Evolutionary conservation across 331 rosid species (phyloP), one percentile per base, ranked within the genome.

Genomic region (Malus hybrid): DNA sequence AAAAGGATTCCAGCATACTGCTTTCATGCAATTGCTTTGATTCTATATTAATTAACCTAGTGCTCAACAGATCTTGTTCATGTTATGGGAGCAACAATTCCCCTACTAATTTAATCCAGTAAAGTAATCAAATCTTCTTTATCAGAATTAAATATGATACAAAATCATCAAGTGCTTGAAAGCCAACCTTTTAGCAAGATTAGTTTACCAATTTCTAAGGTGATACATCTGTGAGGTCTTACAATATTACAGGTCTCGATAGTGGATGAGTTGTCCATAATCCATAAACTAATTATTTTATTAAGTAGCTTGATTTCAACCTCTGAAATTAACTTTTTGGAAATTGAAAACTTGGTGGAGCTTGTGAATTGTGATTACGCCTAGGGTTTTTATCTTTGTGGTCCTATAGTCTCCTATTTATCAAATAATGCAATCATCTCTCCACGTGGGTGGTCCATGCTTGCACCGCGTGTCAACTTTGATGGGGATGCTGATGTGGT

Each of bases 391-490:
- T 28, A 64, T 46, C 64, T 32, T 39, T 54, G 73, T 76, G 77
- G 84, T 76, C 76, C 77, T 34, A 14, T 13, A 5, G 5, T 42
- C 31, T 11, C 31, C 29, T 11, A 16, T 71, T 7, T 36, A 74
- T 80, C 84, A 63, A 79, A 88, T 88, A 82, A 82, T 86, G 84
- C 81, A 83, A 73, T 22, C 74, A 44, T 67, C 79, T 85, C 83
- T 84, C 81, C 90, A 88, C 79, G 77, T 80, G 78, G 84, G 86
- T 63, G 78, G 81, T 63, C 72, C 78, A 75, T 2, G 16, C 28
- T 32, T 3, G 27, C 54, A 71, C 75, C 90, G 74, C 79, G 87
- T 89, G 82, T 81, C 60, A 65, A 33, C 54, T 65, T 61, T 32
- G 60, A 69, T 65, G 10, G 77, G 54, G 71, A 48, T 69, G 82